Evolutionary conservation across 208 protist genomes (phyloP).

Genomic region (Acanthamoeba triangularis): DNA sequence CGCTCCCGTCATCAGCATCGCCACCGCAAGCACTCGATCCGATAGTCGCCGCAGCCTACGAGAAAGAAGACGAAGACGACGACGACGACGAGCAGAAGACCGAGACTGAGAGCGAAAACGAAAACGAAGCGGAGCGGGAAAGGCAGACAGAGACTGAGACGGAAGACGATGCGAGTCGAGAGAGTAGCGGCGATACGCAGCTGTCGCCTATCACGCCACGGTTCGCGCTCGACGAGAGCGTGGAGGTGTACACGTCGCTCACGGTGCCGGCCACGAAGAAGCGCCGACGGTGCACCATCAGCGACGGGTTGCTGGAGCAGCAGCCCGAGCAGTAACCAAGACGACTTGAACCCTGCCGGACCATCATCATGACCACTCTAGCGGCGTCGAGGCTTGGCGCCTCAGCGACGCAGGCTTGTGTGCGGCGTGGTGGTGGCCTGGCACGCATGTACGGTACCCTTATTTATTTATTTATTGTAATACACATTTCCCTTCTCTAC

Average conservation of each 20-base stretch:
- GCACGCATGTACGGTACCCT: too few relatives aligned
- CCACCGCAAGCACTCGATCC: neutral
- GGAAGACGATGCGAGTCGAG: neutral
- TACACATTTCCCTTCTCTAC: too few relatives aligned
- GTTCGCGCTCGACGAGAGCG: neutral
- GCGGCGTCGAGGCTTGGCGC: neutral
- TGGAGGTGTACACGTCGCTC: conserved; percentile 22
- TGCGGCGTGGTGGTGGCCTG: neutral
- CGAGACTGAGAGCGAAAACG: neutral
- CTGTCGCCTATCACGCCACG: neutral
- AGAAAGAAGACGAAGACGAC: too few relatives aligned
- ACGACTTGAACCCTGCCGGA: too few relatives aligned
- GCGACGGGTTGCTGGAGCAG: neutral
- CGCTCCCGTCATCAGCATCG: neutral
- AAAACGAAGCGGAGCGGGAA: neutral
- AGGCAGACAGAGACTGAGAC: neutral
- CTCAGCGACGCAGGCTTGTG: neutral
- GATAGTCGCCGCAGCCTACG: neutral
- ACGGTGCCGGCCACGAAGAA: neutral
- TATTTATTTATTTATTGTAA: too few relatives aligned
- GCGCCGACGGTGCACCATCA: neutral
- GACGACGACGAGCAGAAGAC: too few relatives aligned
- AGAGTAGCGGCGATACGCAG: too few relatives aligned
- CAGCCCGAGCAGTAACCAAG: neutral
- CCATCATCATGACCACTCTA: neutral